Conservation (phyloP, 192 early-diverging fungal genomes). For the Umbelopsis ramanniana region DNA sequence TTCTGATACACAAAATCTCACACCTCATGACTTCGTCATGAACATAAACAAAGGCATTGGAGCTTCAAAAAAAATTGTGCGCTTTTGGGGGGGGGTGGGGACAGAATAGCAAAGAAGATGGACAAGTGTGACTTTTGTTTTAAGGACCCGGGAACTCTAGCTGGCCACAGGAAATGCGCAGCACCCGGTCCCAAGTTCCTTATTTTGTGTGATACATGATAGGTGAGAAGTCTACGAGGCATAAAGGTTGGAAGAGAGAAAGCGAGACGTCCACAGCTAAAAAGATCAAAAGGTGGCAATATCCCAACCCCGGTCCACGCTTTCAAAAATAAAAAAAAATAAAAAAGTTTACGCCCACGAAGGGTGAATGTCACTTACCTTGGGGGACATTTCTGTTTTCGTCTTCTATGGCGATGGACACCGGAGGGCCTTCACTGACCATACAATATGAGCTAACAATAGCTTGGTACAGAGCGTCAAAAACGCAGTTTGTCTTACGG, state of each 20-base stretch:
- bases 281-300: neutral
- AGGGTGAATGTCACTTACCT: neutral
- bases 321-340: neutral
- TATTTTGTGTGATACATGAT: neutral
- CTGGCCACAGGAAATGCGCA: slow-evolving; percentile 1
- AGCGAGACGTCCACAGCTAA: neutral
- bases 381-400: neutral
- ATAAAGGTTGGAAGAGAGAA: neutral
- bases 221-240: neutral
- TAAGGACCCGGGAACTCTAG: neutral
- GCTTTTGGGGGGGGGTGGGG: slow-evolving; percentile 4
- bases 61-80: neutral
- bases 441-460: no score
- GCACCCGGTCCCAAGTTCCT: neutral
- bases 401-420: neutral
- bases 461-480: no score
- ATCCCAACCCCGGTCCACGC: no score
- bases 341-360: neutral
- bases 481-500: no score
- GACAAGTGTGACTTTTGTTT: slow-evolving; percentile 2
- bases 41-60: slow-evolving; percentile 14
- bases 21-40: slow-evolving; percentile 21
- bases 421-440: no score
- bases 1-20: slow-evolving; percentile 4
- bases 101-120: neutral